Percentiles rank a stretch among this genome's conserved stretches.
Conservation (phyloP, 1,284 basidiomycete species). For the Irpex sp. region DNA sequence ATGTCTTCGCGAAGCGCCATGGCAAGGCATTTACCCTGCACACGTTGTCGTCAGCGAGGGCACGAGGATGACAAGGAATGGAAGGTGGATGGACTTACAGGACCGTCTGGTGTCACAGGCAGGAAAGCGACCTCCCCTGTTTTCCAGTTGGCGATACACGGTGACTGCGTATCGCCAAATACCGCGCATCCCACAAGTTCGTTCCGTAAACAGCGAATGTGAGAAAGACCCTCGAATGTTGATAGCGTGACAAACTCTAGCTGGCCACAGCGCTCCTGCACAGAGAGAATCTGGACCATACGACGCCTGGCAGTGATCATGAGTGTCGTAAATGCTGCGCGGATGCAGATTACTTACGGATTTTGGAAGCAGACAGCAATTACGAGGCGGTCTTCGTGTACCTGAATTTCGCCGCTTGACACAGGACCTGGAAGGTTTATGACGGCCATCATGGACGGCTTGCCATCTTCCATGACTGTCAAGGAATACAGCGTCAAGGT, state of each 20-base stretch:
- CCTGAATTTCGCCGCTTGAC: conserved; percentile 12
- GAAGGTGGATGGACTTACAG: conserved; percentile 2
- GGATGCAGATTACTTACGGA: conserved; percentile 10
- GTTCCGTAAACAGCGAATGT: conserved; percentile 10
- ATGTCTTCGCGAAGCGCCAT: conserved; percentile 13
- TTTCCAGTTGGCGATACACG: conserved; percentile 14
- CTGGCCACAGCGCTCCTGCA: not conserved
- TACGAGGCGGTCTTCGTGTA: conserved; percentile 12
- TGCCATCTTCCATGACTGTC: not conserved
- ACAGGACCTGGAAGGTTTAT: conserved; percentile 12
- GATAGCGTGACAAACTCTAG: conserved; percentile 8
- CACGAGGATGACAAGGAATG: not conserved
- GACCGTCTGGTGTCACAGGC: conserved; percentile 6
- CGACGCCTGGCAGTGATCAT: conserved; percentile 2
- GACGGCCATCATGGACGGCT: not conserved
- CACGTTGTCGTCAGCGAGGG: not conserved
- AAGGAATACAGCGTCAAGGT: conserved; percentile 11
- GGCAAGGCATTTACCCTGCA: conserved; percentile 7
- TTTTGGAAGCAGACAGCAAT: conserved; percentile 12
- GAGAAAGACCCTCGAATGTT: conserved; percentile 8
- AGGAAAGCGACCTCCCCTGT: conserved; percentile 9
- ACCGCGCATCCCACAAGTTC: conserved; percentile 12
- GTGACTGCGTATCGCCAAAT: conserved; percentile 3
- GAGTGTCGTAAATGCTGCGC: not conserved
- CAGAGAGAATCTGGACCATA: conserved; percentile 10